Base-by-base conservation (phyloP, 805 yeast species). In the Teunomyces tritomae region DNA sequence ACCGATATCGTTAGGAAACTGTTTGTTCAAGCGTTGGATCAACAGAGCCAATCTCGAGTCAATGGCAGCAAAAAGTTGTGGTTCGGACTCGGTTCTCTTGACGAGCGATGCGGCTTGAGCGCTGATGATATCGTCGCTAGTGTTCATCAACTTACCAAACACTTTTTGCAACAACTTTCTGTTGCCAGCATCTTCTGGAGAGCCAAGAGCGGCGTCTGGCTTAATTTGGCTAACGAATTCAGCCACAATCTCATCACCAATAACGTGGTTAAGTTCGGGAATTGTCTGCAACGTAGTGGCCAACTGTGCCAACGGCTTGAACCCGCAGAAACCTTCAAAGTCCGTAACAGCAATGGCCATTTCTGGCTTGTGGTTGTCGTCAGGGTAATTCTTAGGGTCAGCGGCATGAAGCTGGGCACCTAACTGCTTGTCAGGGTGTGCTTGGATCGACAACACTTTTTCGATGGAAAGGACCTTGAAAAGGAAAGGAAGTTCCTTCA, bases 291-390 rank as follows among this genome's bases (percentile, higher is more conserved):
- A 77, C 52, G 88, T 83, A 39, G 73, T 73, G 42, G 84, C 84
- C 56, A 94, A 79, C 69, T 90, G 86, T 30, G 74, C 77, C 60
- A 91, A 79, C 16, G 99, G 99, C 64, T 94, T 85, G 76, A 94
- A 94, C 0, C 99, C 99, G 70, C 99, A 94, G 71, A 94, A 92
- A 0, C 97, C 98, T 74, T 94, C 98, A 60, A 94, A 94, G 51
- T 82, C 88, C 17, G 98, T 91, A 46, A 94, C 84, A 7, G 99
- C 99, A 62, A 94, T 82, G 44, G 99, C 98, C 99, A 94, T 94
- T 70, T 94, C 99, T n/a, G 99, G 99, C 75, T 94, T 94, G 72
- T 94, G 99, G 74, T 94, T 94, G 66, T 85, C 96, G 71, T 94
- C 99, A 3, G 98, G 98, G 67, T 94, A 94, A 71, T 94, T 87